These are phyloP conservation scores for Pseudopyrenochaeta lycopersici DNA, from an alignment of 2,329 filamentous ascomycete genomes.

Conservation along the genomic window DNA sequence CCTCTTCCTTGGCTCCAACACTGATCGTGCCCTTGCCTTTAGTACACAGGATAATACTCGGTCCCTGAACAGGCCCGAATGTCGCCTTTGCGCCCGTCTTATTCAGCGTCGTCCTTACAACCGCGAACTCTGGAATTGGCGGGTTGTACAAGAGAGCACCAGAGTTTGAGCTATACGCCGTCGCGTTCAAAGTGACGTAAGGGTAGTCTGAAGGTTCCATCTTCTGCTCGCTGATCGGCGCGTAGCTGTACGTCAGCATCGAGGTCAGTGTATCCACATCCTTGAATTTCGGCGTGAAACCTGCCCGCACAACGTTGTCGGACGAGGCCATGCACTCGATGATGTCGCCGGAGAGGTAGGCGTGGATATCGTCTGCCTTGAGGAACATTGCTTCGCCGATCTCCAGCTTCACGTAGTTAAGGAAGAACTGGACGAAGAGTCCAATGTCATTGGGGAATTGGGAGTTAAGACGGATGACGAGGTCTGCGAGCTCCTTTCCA, in stretches of 20 bases:
- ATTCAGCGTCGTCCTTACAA: slow-evolving; percentile 81
- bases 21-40: slow-evolving; percentile 82
- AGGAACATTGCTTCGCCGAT: slow-evolving; percentile 96
- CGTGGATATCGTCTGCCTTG: slow-evolving; percentile 96
- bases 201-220: slow-evolving; percentile 87
- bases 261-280: slow-evolving; percentile 87
- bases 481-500: slow-evolving; percentile 75
- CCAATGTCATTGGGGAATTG: slow-evolving; percentile 91
- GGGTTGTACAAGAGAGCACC: slow-evolving; percentile 84
- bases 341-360: slow-evolving; percentile 91
- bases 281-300: slow-evolving; percentile 98
- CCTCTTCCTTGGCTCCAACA: slow-evolving; percentile 82
- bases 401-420: slow-evolving; percentile 90
- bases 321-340: slow-evolving; percentile 99
- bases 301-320: slow-evolving; percentile 98
- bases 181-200: slow-evolving; percentile 82
- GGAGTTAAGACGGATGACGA: slow-evolving; percentile 78
- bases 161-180: slow-evolving; percentile 80
- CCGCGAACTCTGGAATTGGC: slow-evolving; percentile 94
- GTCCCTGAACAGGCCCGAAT: slow-evolving; percentile 86
- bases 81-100: slow-evolving; percentile 79
- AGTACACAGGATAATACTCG: slow-evolving; percentile 93
- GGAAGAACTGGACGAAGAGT: slow-evolving; percentile 94
- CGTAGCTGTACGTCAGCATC: slow-evolving; percentile 95
- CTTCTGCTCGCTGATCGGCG: slow-evolving; percentile 94